Conservation (phyloP, 371 early-diverging fungal species). For the Apophysomyces sp. region DNA sequence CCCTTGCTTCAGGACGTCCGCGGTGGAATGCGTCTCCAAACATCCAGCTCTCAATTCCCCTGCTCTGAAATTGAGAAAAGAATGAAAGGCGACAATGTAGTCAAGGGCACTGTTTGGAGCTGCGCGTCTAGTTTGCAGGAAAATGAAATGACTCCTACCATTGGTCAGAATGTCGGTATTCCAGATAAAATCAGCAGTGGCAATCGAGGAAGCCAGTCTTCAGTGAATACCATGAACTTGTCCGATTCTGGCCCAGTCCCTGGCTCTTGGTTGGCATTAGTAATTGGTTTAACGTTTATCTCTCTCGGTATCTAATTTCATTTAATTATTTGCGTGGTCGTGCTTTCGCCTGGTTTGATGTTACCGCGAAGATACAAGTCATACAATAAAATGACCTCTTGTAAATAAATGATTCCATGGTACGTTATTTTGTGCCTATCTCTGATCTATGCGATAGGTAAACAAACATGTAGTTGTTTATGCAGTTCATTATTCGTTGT, state of each 20-base stretch:
- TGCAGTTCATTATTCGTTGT: too few relatives aligned
- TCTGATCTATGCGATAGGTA: too few relatives aligned
- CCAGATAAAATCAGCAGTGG: background rate
- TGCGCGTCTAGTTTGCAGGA: slow-evolving; percentile 41
- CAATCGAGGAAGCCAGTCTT: background rate
- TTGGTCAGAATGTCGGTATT: slow-evolving; percentile 24
- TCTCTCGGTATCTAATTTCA: background rate
- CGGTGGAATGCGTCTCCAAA: slow-evolving; percentile 52
- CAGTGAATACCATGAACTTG: background rate
- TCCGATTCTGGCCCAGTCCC: background rate
- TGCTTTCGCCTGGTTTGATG: too few relatives aligned
- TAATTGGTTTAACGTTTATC: slow-evolving; percentile 3
- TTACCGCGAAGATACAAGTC: background rate
- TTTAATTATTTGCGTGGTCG: background rate
- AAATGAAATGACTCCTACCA: slow-evolving; percentile 33
- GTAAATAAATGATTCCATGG: background rate
- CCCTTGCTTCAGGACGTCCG: slow-evolving; percentile 51
- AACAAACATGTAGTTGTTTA: too few relatives aligned
- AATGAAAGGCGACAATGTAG: slow-evolving; percentile 37
- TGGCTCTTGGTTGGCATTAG: slow-evolving; percentile 12
- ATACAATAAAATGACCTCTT: background rate
- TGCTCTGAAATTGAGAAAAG: slow-evolving; percentile 36
- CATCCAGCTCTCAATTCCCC: slow-evolving; percentile 32
- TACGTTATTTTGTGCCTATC: too few relatives aligned
- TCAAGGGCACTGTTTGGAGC: slow-evolving; percentile 47